Base-by-base conservation (phyloP, 2,329 filamentous ascomycete genomes). In the Penicillium sp. region DNA sequence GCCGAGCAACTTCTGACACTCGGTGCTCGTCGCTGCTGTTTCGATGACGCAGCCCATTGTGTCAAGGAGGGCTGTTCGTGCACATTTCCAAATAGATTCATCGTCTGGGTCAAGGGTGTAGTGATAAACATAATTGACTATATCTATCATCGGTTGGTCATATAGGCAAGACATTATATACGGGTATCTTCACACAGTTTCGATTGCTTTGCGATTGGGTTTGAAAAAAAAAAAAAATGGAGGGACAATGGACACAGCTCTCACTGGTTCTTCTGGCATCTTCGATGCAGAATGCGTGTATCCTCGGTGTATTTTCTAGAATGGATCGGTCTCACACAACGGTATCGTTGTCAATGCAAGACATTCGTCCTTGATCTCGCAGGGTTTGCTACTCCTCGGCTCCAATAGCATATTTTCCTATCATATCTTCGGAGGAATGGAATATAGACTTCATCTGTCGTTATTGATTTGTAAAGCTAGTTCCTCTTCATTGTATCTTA, bases 61-160 rank as follows among this genome's bases (percentile, higher is more conserved):
- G 26, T 69, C 67, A 3, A 69, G 58, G 10, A 68, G 56, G 13
- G 62, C 57, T n/a, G 53, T 51, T 1, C 59, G 58, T 7, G 65
- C 65, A 13, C 58, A 38, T 30, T 41, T 45, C 44, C 53, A 62
- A 10, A 71, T 14, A 43, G 45, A 7, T 65, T 56, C 46, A 14
- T 63, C 59, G 8, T 34, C 27, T 30, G 46, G 18, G 30, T 54
- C 52, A 14, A 66, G 54, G 2, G 53, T 7, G 43, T 62, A 56
- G 32, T 62, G 54, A 42, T 61, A 65, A 46, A 66, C 53, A 47
- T 67, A 67, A 42, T 57, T 13, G 19, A 58, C 56, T 18, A 67
- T 44, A n/a, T 64, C 61, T 39, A 32, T n/a, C 26, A 67, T 66
- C 14, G 56, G 48, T 76, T 27, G 79, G 79, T 70, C 59, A 67